Evolutionary conservation across 768 basidiomycete species (phyloP).

Genomic region (Mycena albidolilacea): DNA sequence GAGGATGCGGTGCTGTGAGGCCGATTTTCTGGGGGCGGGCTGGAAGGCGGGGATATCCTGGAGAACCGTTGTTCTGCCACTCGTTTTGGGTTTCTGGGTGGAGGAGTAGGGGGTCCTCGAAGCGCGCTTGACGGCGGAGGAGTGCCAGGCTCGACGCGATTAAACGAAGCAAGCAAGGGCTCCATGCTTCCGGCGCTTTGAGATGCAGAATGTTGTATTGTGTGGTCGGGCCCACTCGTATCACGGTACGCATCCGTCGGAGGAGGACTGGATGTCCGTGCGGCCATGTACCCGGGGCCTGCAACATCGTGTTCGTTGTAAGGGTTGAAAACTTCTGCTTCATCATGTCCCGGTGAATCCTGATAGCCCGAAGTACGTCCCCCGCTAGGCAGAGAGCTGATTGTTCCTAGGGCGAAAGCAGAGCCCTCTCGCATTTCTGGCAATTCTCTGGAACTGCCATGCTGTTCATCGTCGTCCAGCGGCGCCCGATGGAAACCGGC

Average conservation of each 20-base stretch:
- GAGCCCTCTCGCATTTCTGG: conserved; percentile 62
- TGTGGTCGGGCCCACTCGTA: conserved; percentile 47
- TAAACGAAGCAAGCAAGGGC: conserved; percentile 67
- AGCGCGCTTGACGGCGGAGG: conserved; percentile 39
- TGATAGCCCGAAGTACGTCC: conserved; percentile 55
- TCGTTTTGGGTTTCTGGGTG: conserved; percentile 53
- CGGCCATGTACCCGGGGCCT: conserved; percentile 56
- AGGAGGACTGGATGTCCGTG: conserved; percentile 64
- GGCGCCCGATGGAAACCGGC: conserved; percentile 79
- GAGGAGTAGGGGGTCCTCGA: conserved; percentile 45
- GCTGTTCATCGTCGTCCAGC: conserved; percentile 77
- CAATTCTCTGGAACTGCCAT: conserved; percentile 44
- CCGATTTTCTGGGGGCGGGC: conserved; percentile 38
- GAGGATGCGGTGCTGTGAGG: conserved; percentile 47
- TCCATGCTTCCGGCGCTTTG: conserved; percentile 73
- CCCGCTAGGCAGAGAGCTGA: conserved; percentile 47
- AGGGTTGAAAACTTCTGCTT: conserved; percentile 62
- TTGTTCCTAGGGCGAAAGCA: conserved; percentile 47
- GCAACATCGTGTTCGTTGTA: conserved; percentile 63
- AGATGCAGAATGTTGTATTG: conserved; percentile 58
- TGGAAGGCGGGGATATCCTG: conserved; percentile 33
- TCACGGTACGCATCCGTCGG: conserved; percentile 53
- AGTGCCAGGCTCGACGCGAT: conserved; percentile 46
- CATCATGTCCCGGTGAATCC: conserved; percentile 53
- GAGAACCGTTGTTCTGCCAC: conserved; percentile 38